These are phyloP conservation scores for Paramecium bursaria DNA, from an alignment of 73 alveolate genomes.

Conservation along the genomic window DNA sequence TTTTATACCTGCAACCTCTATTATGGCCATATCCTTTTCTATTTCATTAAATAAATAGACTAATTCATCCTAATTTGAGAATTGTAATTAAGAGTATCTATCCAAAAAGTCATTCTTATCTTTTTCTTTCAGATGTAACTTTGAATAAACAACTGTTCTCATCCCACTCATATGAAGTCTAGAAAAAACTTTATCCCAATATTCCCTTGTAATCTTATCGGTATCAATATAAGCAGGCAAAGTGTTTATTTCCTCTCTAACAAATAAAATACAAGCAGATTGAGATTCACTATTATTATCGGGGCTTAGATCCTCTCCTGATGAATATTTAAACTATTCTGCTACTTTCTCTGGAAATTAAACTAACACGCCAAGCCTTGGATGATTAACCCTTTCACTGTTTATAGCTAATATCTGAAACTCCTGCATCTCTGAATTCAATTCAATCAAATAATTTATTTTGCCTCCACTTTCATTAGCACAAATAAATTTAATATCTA, in stretches of 20 bases:
- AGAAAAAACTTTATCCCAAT: constrained; percentile 50
- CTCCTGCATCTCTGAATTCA: constrained; percentile 12
- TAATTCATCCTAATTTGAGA: constrained; percentile 7
- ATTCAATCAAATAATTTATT: constrained; percentile 7
- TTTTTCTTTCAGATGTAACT: constrained; percentile 12
- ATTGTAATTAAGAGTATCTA: constrained; percentile 2
- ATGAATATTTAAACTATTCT: not conserved
- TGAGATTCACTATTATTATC: not conserved
- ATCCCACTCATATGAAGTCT: constrained; percentile 36
- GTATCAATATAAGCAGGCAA: constrained; percentile 57
- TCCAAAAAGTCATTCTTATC: constrained; percentile 20
- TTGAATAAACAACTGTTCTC: constrained; percentile 41
- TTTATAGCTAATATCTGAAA: constrained; percentile 42
- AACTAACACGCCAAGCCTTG: constrained; percentile 1
- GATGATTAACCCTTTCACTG: not conserved
- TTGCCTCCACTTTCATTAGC: constrained; percentile 38
- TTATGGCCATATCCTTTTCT: constrained; percentile 34
- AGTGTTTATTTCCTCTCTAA: constrained; percentile 61
- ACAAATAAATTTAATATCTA: constrained; percentile 40
- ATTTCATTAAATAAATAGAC: not conserved
- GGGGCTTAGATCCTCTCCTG: constrained; percentile 1
- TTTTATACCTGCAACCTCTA: constrained; percentile 55
- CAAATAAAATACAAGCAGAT: not conserved
- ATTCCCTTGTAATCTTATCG: constrained; percentile 47
- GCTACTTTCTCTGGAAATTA: constrained; percentile 18